These are phyloP conservation scores for Colletotrichum abscissum DNA, from an alignment of 2,329 filamentous ascomycete genomes.

Conservation along the genomic window DNA sequence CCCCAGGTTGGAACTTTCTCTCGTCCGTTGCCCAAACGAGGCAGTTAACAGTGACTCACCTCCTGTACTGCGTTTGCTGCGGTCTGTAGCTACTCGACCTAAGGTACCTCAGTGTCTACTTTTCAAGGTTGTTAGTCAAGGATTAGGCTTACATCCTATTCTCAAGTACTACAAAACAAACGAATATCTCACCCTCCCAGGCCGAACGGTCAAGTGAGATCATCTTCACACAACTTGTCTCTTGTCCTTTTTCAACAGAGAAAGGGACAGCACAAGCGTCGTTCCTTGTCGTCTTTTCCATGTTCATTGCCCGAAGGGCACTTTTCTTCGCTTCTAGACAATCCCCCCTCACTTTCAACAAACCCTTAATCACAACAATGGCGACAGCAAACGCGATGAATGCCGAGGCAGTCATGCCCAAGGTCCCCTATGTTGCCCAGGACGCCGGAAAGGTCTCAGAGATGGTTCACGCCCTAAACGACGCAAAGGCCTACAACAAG, in stretches of 20 bases:
- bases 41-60: constrained; percentile 29
- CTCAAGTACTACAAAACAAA: constrained; percentile 11
- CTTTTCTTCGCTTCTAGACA: constrained; percentile 11
- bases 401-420: constrained; percentile 45
- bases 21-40: neutral
- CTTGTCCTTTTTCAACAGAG: neutral
- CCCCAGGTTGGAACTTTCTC: neutral
- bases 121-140: neutral
- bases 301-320: constrained; percentile 26
- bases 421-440: constrained; percentile 74
- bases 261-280: neutral
- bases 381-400: constrained; percentile 10
- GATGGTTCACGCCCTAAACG: constrained; percentile 74
- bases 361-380: constrained; percentile 7
- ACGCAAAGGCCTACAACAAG: constrained; percentile 53
- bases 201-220: constrained; percentile 14
- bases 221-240: neutral
- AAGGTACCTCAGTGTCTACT: neutral
- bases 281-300: neutral
- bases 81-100: neutral
- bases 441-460: constrained; percentile 74
- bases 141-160: neutral
- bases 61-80: neutral
- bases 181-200: neutral
- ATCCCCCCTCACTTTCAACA: constrained; percentile 5